phyloP scores from a whole-genome alignment of 345 rosid species.

The Sisymbrium irio region DNA sequence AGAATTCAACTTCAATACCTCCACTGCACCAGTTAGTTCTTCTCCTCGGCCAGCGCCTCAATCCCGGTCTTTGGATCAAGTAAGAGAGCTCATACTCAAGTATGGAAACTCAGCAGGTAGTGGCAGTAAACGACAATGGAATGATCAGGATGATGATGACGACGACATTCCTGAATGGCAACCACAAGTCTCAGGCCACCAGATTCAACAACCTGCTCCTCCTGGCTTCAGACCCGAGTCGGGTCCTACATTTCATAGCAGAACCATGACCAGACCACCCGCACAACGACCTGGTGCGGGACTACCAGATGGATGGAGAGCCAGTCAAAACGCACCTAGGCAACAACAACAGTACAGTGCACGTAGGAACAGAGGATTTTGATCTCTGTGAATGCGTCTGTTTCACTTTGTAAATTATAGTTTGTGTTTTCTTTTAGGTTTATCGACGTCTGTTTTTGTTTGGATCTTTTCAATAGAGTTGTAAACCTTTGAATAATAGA shows the following conservation, averaged over 20 bases:
- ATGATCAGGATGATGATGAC: slow-evolving; percentile 45
- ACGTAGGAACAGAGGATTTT: slow-evolving; percentile 53
- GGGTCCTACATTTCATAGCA: slow-evolving; percentile 4
- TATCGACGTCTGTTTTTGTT: neutral
- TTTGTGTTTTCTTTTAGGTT: slow-evolving; percentile 10
- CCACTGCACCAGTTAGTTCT: slow-evolving; percentile 14
- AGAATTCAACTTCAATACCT: slow-evolving; percentile 53
- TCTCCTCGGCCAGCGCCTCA: slow-evolving; percentile 20
- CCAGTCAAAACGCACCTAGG: slow-evolving; percentile 12
- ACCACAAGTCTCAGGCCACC: slow-evolving; percentile 45
- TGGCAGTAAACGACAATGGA: slow-evolving; percentile 42
- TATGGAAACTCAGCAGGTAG: slow-evolving; percentile 62
- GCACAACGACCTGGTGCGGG: neutral
- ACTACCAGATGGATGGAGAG: slow-evolving; percentile 41
- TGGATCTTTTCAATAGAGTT: neutral
- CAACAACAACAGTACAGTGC: slow-evolving; percentile 27
- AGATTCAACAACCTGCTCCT: neutral
- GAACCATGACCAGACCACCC: slow-evolving; percentile 18
- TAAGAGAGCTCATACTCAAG: slow-evolving; percentile 79
- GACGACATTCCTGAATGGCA: slow-evolving; percentile 98
- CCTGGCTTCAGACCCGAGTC: neutral
- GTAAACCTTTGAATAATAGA: slow-evolving; percentile 7
- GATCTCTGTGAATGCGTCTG: slow-evolving; percentile 18
- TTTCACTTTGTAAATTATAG: slow-evolving; percentile 8
- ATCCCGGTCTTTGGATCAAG: slow-evolving; percentile 45